Base-by-base conservation (phyloP, 2,329 filamentous ascomycete genomes). In the Fusarium albidum region DNA sequence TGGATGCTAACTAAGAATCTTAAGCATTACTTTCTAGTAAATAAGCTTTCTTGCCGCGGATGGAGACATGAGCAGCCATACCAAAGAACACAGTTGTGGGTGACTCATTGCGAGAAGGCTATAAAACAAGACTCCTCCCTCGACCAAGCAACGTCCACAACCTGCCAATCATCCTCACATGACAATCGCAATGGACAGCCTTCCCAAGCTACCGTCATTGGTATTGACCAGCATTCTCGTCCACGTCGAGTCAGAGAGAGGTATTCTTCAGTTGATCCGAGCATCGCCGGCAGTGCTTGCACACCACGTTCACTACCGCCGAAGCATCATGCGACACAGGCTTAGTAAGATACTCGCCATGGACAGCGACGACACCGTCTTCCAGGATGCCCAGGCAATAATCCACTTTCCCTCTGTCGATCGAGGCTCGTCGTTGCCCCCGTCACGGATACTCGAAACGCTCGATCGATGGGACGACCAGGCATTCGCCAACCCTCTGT, bases 231-330 rank as follows among this genome's bases (percentile, higher is more conserved):
- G 38, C 12, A 44, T 57, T 2, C 17, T 57, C 1, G 15, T 44
- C 17, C 13, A 41, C 13, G 7, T 52, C 7, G 48, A 56, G 18
- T 52, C 55, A 2, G 33, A 47, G 8, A n/a, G 13, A 5, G 21
- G 12, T 3, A 49, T 57, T 7, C n/a, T 18, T 12, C n/a, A 26
- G 4, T 38, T 57, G 7, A 41, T 38, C 6, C 25, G 13, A 18
- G 38, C 41, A 14, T 57, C 47, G 0, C 48, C 55, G 6, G 26
- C 17, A 2, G 49, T 57, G 53, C 38, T 52, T 3, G 26, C 29
- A 6, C 52, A 48, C 13, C 52, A 46, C 14, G 28, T 3, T 1
- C 1, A 3, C 6, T n/a, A 40, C 13, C 29, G 35, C 1, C 3
- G 39, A 3, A 32, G 17, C 5, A 33, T 57, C 6, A 25, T 25